Evolutionary conservation across 2,329 filamentous ascomycete genomes (phyloP), one percentile per base, ranked within the genome.

Genomic region (Claviceps pusilla): DNA sequence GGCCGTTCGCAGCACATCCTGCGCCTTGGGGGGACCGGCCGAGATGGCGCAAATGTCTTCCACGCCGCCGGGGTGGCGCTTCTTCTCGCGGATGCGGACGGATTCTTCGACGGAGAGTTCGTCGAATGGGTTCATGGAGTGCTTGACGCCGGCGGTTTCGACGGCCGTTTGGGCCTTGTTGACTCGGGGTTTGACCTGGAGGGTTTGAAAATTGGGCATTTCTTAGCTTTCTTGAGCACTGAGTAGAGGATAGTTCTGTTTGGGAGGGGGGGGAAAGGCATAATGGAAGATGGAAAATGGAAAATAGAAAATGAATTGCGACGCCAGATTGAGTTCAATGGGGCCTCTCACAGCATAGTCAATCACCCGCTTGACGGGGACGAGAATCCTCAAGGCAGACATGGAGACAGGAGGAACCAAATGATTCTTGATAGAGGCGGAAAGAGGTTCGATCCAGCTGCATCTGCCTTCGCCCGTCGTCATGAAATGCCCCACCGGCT

Each of bases 101-200:
- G 90, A 88, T 75, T 97, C 93, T 74, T 98, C 93, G 70, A 98
- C 83, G 47, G 89, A 94, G 65, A 98, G 87, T 71, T 98, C 93
- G 76, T 98, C 93, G 73, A 98, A 98, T 24, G 93, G 93, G 78
- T 97, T 98, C 82, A 98, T 91, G 68, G 85, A 90, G 79, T 97
- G 91, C 74, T 97, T 97, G 66, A 97, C 89, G 62, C 87, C 87
- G 59, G 84, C 78, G 54, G 87, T 95, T 73, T 96, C 91, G 72
- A 98, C 86, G 66, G 83, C 91, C 57, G 91, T 96, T 72, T 80
- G 78, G 63, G 80, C 72, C 69, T 83, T 84, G 75, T 84, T 84
- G 68, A 84, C 79, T 61, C 81, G 79, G 55, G 80, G 80, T 65
- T 83, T 84, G 74, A 84, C 79, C 81, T 84, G 31, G 33, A 50